phyloP scores from a whole-genome alignment of 805 yeast genomes.

The Metschnikowia gelsemii region DNA sequence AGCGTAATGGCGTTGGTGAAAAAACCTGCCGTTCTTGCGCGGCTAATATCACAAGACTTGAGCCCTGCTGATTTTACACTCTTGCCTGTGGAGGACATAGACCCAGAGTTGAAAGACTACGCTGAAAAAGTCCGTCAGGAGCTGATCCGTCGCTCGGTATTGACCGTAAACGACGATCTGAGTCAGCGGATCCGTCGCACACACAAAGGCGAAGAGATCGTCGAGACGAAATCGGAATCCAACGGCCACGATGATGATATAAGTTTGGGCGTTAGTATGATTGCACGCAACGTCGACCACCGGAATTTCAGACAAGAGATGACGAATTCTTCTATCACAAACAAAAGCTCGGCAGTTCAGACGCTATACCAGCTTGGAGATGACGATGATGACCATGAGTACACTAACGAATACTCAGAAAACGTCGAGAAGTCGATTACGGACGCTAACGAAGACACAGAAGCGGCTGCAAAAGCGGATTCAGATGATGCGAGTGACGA shows the following conservation, averaged over 20 bases:
- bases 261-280: constrained; percentile 29
- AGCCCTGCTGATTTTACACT: constrained; percentile 58
- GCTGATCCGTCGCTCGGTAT: constrained; percentile 64
- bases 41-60: constrained; percentile 54
- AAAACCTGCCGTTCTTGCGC: constrained; percentile 54
- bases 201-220: constrained; percentile 84
- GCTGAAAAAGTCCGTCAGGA: constrained; percentile 72
- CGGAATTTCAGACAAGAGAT: constrained; percentile 29
- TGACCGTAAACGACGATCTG: constrained; percentile 52
- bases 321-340: not conserved
- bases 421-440: not conserved
- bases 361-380: constrained; percentile 22
- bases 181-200: constrained; percentile 70
- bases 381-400: constrained; percentile 27
- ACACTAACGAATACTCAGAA: not conserved
- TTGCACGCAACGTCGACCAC: constrained; percentile 38
- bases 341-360: not conserved
- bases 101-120: constrained; percentile 68
- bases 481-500: constrained; percentile 26
- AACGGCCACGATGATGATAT: constrained; percentile 26
- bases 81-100: constrained; percentile 73
- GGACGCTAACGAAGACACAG: not conserved
- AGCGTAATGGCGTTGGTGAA: constrained; percentile 63
- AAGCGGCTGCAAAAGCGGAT: constrained; percentile 5
- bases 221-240: constrained; percentile 44